phyloP scores from a whole-genome alignment of 768 basidiomycete species.

The Porpolomopsis calyptriformis region DNA sequence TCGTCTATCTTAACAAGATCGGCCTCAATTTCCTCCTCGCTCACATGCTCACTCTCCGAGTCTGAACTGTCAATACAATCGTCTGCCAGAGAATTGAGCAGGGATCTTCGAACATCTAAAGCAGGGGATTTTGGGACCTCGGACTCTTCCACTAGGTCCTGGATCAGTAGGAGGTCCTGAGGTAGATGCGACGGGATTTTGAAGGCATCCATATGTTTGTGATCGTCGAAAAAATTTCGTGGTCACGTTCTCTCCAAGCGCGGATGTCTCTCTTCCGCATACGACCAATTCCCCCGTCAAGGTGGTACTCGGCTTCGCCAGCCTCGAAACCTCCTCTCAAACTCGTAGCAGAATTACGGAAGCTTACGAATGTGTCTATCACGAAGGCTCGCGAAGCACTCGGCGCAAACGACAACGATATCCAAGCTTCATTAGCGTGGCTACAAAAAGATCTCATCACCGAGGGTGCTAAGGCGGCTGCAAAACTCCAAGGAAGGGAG shows the following conservation, averaged over 20 bases:
- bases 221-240: background rate
- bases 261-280: constrained; percentile 4
- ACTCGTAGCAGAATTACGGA: constrained; percentile 80
- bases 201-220: constrained; percentile 34
- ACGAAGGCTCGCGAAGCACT: constrained; percentile 86
- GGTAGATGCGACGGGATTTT: constrained; percentile 51
- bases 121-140: background rate
- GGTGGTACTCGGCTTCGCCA: constrained; percentile 40
- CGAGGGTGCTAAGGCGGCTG: constrained; percentile 70
- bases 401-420: constrained; percentile 56
- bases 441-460: constrained; percentile 61
- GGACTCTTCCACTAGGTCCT: constrained; percentile 42
- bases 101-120: background rate
- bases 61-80: constrained; percentile 45
- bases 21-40: constrained; percentile 69
- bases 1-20: constrained; percentile 33
- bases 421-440: constrained; percentile 70
- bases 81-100: constrained; percentile 21
- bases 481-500: constrained; percentile 67
- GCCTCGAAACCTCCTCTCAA: constrained; percentile 32
- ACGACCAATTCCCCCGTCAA: constrained; percentile 15
- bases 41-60: constrained; percentile 43
- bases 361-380: constrained; percentile 71
- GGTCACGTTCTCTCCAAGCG: too few relatives aligned
- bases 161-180: constrained; percentile 69